Evolutionary conservation across 352 stramenopile genomes (phyloP).

Genomic region (Globisporangium uncinulatum): DNA sequence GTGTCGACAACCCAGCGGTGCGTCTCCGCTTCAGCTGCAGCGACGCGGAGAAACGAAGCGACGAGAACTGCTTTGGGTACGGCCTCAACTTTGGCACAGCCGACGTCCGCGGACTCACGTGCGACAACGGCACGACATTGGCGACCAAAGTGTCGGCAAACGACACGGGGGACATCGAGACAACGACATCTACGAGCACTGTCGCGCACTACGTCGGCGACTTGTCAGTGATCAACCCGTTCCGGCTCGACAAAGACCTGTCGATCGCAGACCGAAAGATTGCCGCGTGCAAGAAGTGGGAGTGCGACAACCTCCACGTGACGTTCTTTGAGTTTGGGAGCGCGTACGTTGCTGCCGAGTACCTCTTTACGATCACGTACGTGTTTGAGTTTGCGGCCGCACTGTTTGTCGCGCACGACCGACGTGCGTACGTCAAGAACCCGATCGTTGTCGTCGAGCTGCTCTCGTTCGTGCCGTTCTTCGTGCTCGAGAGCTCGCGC

Average conservation of each 20-base stretch:
- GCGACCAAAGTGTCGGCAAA: constrained; percentile 1
- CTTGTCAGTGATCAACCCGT: constrained; percentile 39
- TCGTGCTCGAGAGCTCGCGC: constrained; percentile 44
- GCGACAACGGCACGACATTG: constrained; percentile 23
- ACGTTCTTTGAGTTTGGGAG: constrained; percentile 63
- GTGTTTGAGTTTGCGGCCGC: constrained; percentile 44
- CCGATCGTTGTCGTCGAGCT: constrained; percentile 60
- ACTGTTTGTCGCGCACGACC: constrained; percentile 33
- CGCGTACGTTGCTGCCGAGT: constrained; percentile 50
- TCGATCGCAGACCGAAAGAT: constrained; percentile 23
- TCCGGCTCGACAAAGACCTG: constrained; percentile 41
- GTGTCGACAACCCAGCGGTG: constrained; percentile 25
- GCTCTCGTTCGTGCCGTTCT: constrained; percentile 64
- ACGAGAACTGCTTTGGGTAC: constrained; percentile 50
- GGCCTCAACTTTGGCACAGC: constrained; percentile 45
- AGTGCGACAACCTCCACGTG: constrained; percentile 71
- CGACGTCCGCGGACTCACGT: constrained; percentile 35
- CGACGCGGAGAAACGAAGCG: constrained; percentile 23
- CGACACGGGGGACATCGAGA: constrained; percentile 2
- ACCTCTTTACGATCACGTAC: constrained; percentile 63
- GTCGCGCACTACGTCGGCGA: constrained; percentile 17
- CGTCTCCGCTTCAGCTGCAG: constrained; percentile 47
- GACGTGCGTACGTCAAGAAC: constrained; percentile 54
- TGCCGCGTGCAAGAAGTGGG: constrained; percentile 67
- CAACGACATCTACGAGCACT: neutral